Conservation (phyloP, 2,329 filamentous ascomycete species). For the Alternaria sp. region DNA sequence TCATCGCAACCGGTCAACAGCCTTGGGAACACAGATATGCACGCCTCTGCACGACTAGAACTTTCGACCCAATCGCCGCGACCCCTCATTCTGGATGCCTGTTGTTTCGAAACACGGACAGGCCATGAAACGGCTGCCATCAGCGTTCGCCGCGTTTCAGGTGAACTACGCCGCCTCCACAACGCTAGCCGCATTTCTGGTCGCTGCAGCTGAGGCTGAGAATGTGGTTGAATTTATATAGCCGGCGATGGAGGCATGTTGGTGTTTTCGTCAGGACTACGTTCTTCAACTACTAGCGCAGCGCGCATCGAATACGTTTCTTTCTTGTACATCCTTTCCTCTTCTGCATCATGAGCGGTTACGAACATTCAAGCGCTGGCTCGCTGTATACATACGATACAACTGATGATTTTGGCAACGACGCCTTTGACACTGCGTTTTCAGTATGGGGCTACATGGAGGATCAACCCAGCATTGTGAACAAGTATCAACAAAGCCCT, state of each 20-base stretch:
- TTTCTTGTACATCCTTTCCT: background rate
- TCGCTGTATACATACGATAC: conserved; percentile 11
- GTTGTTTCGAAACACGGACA: conserved; percentile 28
- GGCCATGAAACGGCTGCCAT: conserved; percentile 16
- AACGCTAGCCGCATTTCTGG: background rate
- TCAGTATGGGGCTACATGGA: background rate
- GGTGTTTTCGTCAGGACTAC: background rate
- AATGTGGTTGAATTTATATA: background rate
- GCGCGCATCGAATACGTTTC: background rate
- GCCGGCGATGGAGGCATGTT: background rate
- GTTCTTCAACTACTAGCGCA: background rate
- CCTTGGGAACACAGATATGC: conserved; percentile 8
- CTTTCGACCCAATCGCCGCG: conserved; percentile 3
- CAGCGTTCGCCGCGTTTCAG: conserved; percentile 27
- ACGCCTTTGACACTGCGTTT: background rate
- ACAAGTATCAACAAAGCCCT: background rate
- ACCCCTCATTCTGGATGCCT: conserved; percentile 13
- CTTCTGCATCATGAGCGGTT: conserved; percentile 14
- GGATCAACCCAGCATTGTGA: background rate
- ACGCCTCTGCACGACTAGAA: background rate
- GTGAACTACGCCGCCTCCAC: conserved; percentile 31
- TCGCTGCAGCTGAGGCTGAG: background rate
- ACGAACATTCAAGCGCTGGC: conserved; percentile 13
- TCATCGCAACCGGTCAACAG: conserved; percentile 6
- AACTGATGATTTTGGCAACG: background rate